These are phyloP conservation scores for Sphagnum magellanicum DNA, from an alignment of 228 moss, liverwort and hornwort species.

Conservation along the genomic window DNA sequence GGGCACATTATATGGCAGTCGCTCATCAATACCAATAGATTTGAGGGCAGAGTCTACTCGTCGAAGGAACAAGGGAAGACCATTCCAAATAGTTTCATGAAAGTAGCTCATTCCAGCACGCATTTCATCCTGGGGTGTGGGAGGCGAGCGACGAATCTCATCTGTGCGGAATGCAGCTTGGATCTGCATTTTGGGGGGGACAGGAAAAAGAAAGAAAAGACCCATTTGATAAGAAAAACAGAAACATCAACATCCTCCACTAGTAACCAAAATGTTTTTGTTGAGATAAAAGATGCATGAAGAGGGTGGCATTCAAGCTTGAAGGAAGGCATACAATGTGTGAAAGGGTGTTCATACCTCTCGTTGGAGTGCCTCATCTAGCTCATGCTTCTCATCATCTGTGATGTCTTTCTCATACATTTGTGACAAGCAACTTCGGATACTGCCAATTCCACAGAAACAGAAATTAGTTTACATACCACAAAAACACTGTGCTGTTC, in stretches of 20 bases:
- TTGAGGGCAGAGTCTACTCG: constrained; percentile 89
- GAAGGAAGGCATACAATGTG: background rate
- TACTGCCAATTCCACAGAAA: constrained; percentile 32
- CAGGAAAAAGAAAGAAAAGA: too few species aligned
- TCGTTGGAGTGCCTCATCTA: constrained; percentile 84
- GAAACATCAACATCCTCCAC: too few species aligned
- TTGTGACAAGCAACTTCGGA: constrained; percentile 78
- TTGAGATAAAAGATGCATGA: background rate
- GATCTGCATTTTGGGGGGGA: constrained; percentile 28
- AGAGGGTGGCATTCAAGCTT: background rate
- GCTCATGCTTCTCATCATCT: constrained; percentile 80
- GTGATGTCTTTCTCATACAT: constrained; percentile 62
- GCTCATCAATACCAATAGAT: constrained; percentile 81
- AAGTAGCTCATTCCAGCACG: constrained; percentile 98
- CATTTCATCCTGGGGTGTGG: constrained; percentile 99
- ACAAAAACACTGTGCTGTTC: too few species aligned
- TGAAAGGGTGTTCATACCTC: constrained; percentile 34
- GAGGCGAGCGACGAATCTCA: constrained; percentile 86
- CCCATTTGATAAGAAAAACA: too few species aligned
- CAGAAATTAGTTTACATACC: background rate
- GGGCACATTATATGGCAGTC: constrained; percentile 78
- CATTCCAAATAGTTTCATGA: constrained; percentile 98
- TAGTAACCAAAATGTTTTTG: too few species aligned
- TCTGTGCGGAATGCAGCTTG: constrained; percentile 98
- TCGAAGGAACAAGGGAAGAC: constrained; percentile 86